phyloP scores from a whole-genome alignment of 805 yeast species.

The Wickerhamomyces mucosus region DNA sequence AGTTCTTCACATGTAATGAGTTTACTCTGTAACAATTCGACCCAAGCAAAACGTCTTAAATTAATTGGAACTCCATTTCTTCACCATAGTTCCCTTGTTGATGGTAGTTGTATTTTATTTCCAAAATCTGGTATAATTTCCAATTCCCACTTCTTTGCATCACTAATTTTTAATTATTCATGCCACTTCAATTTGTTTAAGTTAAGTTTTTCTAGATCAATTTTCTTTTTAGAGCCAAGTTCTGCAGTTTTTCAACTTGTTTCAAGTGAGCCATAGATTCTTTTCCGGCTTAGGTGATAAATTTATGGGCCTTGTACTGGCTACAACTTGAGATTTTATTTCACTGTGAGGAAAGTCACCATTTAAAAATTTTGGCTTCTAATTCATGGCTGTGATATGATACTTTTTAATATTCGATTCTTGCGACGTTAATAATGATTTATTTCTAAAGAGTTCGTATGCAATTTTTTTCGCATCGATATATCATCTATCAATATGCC shows the following conservation, averaged over 20 bases:
- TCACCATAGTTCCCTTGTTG: conserved; percentile 51
- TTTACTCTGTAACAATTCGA: conserved; percentile 29
- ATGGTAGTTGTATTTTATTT: conserved; percentile 24
- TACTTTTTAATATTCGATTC: conserved; percentile 20
- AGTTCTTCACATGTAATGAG: conserved; percentile 10
- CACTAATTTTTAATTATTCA: conserved; percentile 27
- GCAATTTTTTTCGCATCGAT: conserved; percentile 14
- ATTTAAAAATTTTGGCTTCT: conserved; percentile 20
- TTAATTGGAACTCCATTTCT: conserved; percentile 42
- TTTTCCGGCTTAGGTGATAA: conserved; percentile 52
- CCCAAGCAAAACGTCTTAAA: conserved; percentile 43
- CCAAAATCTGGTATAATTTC: conserved; percentile 29
- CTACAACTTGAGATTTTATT: conserved; percentile 18
- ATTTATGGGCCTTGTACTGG: conserved; percentile 53
- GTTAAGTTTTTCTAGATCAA: conserved; percentile 23
- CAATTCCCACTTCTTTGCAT: conserved; percentile 30
- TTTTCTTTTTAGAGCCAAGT: conserved; percentile 32
- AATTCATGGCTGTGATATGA: conserved; percentile 15
- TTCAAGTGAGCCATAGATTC: conserved; percentile 47
- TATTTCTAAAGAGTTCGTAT: conserved; percentile 18
- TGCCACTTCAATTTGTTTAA: conserved; percentile 23
- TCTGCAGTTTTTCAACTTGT: conserved; percentile 39
- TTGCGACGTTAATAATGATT: conserved; percentile 24
- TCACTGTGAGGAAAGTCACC: conserved; percentile 9
- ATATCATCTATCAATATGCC: conserved; percentile 5